These are phyloP conservation scores for Xylariaceae sp. DNA, from an alignment of 2,329 filamentous ascomycete genomes.

Conservation along the genomic window DNA sequence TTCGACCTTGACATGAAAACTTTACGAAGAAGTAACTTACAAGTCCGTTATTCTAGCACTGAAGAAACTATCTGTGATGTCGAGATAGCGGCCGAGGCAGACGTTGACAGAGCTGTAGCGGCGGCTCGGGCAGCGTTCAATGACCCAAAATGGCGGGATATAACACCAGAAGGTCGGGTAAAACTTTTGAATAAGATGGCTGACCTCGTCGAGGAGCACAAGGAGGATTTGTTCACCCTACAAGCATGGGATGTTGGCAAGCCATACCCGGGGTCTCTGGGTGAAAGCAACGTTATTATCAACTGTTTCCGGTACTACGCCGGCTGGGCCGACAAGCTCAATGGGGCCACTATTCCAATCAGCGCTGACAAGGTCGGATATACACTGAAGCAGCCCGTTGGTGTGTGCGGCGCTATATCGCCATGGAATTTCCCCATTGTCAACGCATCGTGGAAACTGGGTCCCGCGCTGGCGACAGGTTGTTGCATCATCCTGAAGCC, in stretches of 20 bases:
- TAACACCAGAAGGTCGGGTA: slow-evolving; percentile 70
- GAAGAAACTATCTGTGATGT: slow-evolving; percentile 4
- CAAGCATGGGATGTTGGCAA: slow-evolving; percentile 86
- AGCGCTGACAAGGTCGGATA: slow-evolving; percentile 73
- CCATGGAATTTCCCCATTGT: slow-evolving; percentile 81
- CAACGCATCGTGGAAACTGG: slow-evolving; percentile 79
- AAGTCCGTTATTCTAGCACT: neutral
- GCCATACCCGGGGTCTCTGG: slow-evolving; percentile 70
- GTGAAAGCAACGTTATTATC: slow-evolving; percentile 48
- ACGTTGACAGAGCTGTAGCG: slow-evolving; percentile 11
- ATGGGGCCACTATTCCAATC: slow-evolving; percentile 76
- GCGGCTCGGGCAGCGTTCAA: slow-evolving; percentile 48
- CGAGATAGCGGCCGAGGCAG: slow-evolving; percentile 1
- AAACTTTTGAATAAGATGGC: slow-evolving; percentile 71
- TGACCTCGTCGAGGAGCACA: slow-evolving; percentile 68
- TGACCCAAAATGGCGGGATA: slow-evolving; percentile 66
- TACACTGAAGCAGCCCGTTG: slow-evolving; percentile 74
- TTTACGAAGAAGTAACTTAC: neutral
- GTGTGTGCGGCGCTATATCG: slow-evolving; percentile 76
- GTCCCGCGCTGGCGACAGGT: slow-evolving; percentile 67
- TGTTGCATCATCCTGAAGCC: slow-evolving; percentile 67
- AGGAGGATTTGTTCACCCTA: slow-evolving; percentile 49
- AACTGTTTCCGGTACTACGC: slow-evolving; percentile 72
- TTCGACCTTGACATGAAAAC: neutral
- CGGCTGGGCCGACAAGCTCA: slow-evolving; percentile 79